These are phyloP conservation scores for Cylindrodendrum hubeiense DNA, from an alignment of 2,329 filamentous ascomycete species.

Conservation along the genomic window DNA sequence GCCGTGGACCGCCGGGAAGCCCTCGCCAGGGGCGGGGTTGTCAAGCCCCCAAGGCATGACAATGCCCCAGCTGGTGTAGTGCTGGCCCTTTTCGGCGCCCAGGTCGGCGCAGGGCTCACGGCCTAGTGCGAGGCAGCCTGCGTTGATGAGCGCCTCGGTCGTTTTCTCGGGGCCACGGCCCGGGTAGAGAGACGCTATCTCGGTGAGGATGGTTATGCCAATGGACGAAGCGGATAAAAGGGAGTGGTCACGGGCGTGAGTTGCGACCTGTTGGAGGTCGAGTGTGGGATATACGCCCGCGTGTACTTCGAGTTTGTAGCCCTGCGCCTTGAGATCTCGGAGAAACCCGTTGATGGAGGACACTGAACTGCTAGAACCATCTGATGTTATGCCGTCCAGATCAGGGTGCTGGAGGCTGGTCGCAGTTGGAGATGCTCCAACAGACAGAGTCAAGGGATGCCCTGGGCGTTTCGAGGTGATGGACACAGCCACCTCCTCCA, in stretches of 20 bases:
- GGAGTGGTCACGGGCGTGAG: conserved; percentile 64
- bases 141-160: conserved; percentile 5
- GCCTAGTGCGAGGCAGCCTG: conserved; percentile 13
- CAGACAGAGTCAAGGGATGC: conserved; percentile 4
- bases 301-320: conserved; percentile 73
- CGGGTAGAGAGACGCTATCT: conserved; percentile 75
- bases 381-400: background rate
- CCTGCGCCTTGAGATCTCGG: conserved; percentile 49
- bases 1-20: conserved; percentile 54
- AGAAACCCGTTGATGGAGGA: conserved; percentile 56
- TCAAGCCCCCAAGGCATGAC: conserved; percentile 62
- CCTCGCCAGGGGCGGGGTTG: conserved; percentile 49
- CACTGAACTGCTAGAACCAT: conserved; percentile 45
- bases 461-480: background rate
- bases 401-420: conserved; percentile 10
- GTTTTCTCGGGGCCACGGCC: conserved; percentile 13
- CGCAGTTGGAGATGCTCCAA: conserved; percentile 7
- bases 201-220: conserved; percentile 74
- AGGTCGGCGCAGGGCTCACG: conserved; percentile 73
- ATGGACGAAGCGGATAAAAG: conserved; percentile 65
- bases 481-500: conserved; percentile 7
- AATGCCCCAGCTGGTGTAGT: conserved; percentile 78
- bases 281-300: conserved; percentile 80
- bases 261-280: conserved; percentile 82
- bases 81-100: conserved; percentile 42